Evolutionary conservation across 495 filamentous ascomycete species (phyloP).

Genomic region (Hyaloscypha hepaticicola): DNA sequence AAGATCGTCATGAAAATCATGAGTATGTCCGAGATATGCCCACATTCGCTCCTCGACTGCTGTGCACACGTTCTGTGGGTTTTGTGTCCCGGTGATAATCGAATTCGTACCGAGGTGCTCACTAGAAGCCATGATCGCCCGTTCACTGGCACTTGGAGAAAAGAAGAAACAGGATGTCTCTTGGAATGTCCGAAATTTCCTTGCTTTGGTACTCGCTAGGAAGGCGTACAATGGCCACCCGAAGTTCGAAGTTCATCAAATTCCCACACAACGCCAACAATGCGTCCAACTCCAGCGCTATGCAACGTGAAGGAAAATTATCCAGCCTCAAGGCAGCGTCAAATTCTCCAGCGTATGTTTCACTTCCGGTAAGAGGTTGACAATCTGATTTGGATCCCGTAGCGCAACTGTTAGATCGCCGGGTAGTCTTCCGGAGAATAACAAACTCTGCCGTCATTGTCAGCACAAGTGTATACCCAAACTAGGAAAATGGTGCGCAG

Average conservation of each 20-base stretch:
- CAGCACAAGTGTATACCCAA: constrained; percentile 7
- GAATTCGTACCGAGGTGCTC: too few species aligned
- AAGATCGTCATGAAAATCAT: too few species aligned
- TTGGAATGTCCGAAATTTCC: too few species aligned
- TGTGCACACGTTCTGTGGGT: too few species aligned
- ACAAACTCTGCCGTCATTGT: constrained; percentile 56
- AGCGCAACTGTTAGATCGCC: constrained; percentile 76
- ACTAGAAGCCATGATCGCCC: too few species aligned
- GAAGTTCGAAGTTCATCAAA: background rate
- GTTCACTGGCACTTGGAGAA: too few species aligned
- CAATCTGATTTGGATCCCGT: constrained; percentile 79
- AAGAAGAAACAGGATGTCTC: too few species aligned
- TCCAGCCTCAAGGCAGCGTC: constrained; percentile 15
- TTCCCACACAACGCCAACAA: constrained; percentile 7
- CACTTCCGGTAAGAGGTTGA: constrained; percentile 68
- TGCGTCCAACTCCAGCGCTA: constrained; percentile 24
- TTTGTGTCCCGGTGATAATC: too few species aligned
- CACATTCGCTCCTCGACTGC: too few species aligned
- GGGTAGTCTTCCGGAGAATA: constrained; percentile 53
- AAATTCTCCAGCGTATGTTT: constrained; percentile 52
- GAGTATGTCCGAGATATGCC: too few species aligned
- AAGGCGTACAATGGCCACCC: background rate
- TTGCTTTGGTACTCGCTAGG: background rate
- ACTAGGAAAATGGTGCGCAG: background rate
- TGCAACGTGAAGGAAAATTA: constrained; percentile 9